phyloP scores from a whole-genome alignment of 78 protist genomes.

The Dictyostelium capitatum region DNA sequence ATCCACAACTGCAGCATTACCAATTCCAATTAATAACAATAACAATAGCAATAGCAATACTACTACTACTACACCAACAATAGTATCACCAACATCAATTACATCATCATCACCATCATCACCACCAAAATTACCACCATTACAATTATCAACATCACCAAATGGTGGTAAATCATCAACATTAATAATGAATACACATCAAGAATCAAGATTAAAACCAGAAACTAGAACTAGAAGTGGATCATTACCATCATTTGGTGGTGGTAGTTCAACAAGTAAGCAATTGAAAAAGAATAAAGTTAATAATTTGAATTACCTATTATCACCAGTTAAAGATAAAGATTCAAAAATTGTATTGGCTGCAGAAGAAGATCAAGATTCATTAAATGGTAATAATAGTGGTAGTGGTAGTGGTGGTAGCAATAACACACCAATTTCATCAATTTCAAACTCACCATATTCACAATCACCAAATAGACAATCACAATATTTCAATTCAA shows the following conservation, averaged over 20 bases:
- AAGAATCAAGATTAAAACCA: not conserved
- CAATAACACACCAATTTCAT: not conserved
- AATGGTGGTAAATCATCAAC: too few relatives aligned
- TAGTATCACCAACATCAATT: not conserved
- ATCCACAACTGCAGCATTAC: not conserved
- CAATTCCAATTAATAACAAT: not conserved
- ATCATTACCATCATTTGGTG: slow-evolving; percentile 47
- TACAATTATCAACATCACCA: slow-evolving; percentile 14
- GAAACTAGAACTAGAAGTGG: slow-evolving; percentile 68
- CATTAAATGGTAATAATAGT: not conserved
- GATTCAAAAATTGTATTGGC: slow-evolving; percentile 22
- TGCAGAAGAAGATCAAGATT: slow-evolving; percentile 9
- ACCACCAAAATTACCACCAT: slow-evolving; percentile 28
- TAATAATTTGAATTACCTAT: slow-evolving; percentile 11
- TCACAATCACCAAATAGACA: not conserved
- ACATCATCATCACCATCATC: not conserved
- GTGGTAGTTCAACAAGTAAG: not conserved
- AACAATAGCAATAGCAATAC: slow-evolving; percentile 3
- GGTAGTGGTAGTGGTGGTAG: not conserved
- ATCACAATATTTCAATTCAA: not conserved
- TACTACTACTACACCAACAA: not conserved
- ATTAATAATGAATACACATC: not conserved
- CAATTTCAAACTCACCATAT: slow-evolving; percentile 2
- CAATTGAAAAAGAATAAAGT: not conserved
- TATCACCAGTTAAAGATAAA: slow-evolving; percentile 23